phyloP scores from a whole-genome alignment of 2,329 filamentous ascomycete species.

The Trichoderma brevicompactum region DNA sequence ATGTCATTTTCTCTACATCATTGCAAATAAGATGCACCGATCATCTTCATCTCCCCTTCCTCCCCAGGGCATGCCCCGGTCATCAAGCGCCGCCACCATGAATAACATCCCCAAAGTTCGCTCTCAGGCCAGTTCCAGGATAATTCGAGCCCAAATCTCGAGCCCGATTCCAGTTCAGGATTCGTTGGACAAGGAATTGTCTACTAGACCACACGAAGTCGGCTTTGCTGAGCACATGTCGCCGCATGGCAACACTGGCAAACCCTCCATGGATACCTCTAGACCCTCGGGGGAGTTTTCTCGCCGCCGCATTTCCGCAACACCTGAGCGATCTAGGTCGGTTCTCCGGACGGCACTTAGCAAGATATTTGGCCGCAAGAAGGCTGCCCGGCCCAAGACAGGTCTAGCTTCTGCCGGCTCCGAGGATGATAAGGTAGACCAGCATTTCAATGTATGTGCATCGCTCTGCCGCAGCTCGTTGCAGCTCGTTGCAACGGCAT shows the following conservation, averaged over 20 bases:
- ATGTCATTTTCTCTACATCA: conserved; percentile 13
- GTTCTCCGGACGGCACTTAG: conserved; percentile 60
- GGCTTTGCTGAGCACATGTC: neutral
- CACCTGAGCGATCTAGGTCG: conserved; percentile 48
- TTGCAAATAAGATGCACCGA: conserved; percentile 21
- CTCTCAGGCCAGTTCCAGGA: conserved; percentile 37
- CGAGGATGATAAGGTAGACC: conserved; percentile 11
- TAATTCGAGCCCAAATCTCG: conserved; percentile 64
- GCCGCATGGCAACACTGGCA: neutral
- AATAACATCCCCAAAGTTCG: conserved; percentile 14
- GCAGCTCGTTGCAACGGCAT: neutral
- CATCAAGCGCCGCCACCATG: conserved; percentile 20
- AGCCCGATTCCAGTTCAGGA: conserved; percentile 61
- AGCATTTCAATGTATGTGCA: conserved; percentile 57
- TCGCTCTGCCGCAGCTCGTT: too few species aligned
- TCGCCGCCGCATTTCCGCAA: conserved; percentile 17
- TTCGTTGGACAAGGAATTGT: conserved; percentile 57
- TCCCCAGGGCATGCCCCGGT: conserved; percentile 18
- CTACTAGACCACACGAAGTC: conserved; percentile 41
- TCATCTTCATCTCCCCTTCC: conserved; percentile 20
- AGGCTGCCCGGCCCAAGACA: conserved; percentile 46
- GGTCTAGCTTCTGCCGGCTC: conserved; percentile 15
- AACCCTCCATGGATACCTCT: conserved; percentile 15
- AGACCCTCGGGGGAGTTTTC: conserved; percentile 7
- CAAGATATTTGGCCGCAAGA: conserved; percentile 62